phyloP scores from a whole-genome alignment of 2,329 filamentous ascomycete species.

The Xenoacremonium recifei region DNA sequence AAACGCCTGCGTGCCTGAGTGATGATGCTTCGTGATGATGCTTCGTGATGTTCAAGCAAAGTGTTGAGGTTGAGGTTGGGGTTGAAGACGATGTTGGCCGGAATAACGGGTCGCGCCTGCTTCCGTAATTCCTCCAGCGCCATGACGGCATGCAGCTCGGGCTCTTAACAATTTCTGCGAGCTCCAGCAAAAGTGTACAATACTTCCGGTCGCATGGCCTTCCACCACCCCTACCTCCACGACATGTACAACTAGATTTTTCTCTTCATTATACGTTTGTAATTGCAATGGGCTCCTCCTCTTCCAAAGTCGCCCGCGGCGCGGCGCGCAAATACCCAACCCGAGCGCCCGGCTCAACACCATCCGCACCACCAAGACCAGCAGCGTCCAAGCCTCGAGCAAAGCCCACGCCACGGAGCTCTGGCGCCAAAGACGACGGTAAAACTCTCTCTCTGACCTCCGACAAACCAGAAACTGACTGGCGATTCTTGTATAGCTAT shows the following conservation, averaged over 20 bases:
- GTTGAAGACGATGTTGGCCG: too few relatives aligned
- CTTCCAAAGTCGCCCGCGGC: conserved; percentile 43
- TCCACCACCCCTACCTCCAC: neutral
- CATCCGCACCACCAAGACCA: conserved; percentile 14
- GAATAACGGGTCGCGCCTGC: too few relatives aligned
- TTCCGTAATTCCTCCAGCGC: too few relatives aligned
- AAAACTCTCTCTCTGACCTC: neutral
- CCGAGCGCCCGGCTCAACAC: conserved; percentile 29
- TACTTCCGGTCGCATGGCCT: neutral
- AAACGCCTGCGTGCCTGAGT: too few relatives aligned
- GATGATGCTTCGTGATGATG: too few relatives aligned
- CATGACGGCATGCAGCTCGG: too few relatives aligned
- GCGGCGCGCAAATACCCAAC: conserved; percentile 45
- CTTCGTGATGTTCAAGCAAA: too few relatives aligned
- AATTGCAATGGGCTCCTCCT: conserved; percentile 42
- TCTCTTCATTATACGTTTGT: neutral
- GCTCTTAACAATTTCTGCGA: too few relatives aligned
- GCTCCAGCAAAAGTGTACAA: neutral
- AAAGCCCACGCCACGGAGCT: conserved; percentile 12
- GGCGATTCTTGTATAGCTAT: conserved; percentile 30
- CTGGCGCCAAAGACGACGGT: conserved; percentile 20
- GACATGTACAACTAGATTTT: neutral
- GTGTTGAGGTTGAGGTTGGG: too few relatives aligned
- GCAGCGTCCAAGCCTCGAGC: too few relatives aligned
- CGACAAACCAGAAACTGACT: conserved; percentile 9